These are phyloP conservation scores for Candida pini DNA, from an alignment of 805 yeast genomes.

Conservation along the genomic window DNA sequence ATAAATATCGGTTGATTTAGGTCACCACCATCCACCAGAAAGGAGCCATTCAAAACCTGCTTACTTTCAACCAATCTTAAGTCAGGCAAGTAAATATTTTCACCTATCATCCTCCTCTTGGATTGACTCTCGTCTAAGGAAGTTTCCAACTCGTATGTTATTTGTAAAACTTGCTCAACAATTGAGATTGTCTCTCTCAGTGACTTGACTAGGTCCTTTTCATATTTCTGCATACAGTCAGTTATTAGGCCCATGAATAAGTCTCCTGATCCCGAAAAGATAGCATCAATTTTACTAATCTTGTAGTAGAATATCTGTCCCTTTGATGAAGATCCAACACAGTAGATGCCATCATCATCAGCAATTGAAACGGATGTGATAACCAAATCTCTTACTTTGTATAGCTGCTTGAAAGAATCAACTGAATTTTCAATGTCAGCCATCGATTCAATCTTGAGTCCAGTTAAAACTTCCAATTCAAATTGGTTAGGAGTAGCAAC, in stretches of 20 bases:
- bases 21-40: no score
- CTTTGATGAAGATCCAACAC: conserved; percentile 35
- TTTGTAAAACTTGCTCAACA: conserved; percentile 36
- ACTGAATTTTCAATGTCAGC: conserved; percentile 35
- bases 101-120: conserved; percentile 7
- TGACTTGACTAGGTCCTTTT: conserved; percentile 26
- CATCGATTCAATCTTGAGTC: conserved; percentile 34
- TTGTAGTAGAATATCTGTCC: conserved; percentile 29
- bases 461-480: conserved; percentile 60
- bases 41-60: conserved; percentile 17
- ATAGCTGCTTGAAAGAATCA: conserved; percentile 35
- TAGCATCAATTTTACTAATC: conserved; percentile 48
- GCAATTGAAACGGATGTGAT: conserved; percentile 48
- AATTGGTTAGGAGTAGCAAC: conserved; percentile 71
- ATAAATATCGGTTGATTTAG: no score
- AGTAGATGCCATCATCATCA: conserved; percentile 24
- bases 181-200: conserved; percentile 35
- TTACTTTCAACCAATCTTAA: conserved; percentile 40
- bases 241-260: conserved; percentile 58
- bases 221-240: conserved; percentile 37
- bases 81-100: conserved; percentile 33
- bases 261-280: conserved; percentile 74
- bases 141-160: conserved; percentile 30
- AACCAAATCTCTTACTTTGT: conserved; percentile 45
- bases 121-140: not conserved